These are phyloP conservation scores for Suillus lakei DNA, from an alignment of 768 basidiomycete species.

Conservation along the genomic window DNA sequence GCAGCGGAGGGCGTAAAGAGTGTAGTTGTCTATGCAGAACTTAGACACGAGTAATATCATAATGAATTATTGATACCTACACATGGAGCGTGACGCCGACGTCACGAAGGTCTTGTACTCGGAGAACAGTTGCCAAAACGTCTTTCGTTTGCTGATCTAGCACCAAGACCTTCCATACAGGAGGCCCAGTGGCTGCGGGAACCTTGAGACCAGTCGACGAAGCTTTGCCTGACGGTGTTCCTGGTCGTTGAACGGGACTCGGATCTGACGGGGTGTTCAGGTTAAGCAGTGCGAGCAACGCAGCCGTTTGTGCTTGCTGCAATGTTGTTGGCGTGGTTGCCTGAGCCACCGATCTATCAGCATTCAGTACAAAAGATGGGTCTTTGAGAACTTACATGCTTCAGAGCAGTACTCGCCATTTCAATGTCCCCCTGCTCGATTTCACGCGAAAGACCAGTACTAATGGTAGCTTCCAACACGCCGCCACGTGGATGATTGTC, in stretches of 20 bases:
- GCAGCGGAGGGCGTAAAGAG: conserved; percentile 82
- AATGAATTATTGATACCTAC: conserved; percentile 52
- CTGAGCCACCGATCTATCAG: conserved; percentile 39
- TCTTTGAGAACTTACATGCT: conserved; percentile 41
- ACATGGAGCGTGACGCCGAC: conserved; percentile 98
- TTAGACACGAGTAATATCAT: conserved; percentile 9
- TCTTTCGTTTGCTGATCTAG: conserved; percentile 97
- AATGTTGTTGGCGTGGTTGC: conserved; percentile 60
- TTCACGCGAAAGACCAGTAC: background rate
- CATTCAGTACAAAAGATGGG: background rate
- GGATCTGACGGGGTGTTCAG: conserved; percentile 52
- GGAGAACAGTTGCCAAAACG: conserved; percentile 90
- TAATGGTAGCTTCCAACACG: background rate
- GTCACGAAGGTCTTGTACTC: conserved; percentile 96
- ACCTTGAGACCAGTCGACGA: conserved; percentile 50
- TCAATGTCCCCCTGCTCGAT: conserved; percentile 2
- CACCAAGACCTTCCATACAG: conserved; percentile 96
- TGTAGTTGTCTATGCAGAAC: conserved; percentile 77
- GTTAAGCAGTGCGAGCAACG: conserved; percentile 85
- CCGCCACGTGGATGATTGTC: conserved; percentile 13
- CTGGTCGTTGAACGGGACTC: conserved; percentile 19
- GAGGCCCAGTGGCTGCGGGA: conserved; percentile 62
- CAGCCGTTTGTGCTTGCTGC: conserved; percentile 86
- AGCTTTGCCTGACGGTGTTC: conserved; percentile 39
- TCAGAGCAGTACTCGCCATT: conserved; percentile 52